Evolutionary conservation across 2,329 filamentous ascomycete species (phyloP), one percentile per base, ranked within the genome.

Genomic region (Fusarium solani-melongenae): DNA sequence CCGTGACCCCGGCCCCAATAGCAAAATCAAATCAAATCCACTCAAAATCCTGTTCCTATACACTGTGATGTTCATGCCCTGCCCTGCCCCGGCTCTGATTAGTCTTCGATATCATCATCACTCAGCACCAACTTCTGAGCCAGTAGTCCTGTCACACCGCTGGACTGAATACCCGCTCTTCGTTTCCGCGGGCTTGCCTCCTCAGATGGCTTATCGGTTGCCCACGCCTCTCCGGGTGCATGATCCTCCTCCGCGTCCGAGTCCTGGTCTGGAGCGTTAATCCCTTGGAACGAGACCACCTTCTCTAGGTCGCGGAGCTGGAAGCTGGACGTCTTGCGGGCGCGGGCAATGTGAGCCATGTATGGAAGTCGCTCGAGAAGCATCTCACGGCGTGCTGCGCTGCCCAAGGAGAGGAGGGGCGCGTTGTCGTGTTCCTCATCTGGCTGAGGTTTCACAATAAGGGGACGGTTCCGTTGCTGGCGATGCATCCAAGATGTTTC

Each of bases 331-430:
- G 73, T 80, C 73, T 83, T 84, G 72, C 83, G 79, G 34, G 82
- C 79, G 17, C 87, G 84, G 3, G 84, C 82, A 78, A 98, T 93
- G 59, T 90, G 88, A 2, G 92, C 87, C 86, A 96, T 91, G 81
- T 97, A 98, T 0, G 96, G 96, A 1, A 99, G 87, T 10, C 94
- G 91, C 73, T 98, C 94, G 27, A 98, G 88, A 0, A 98, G 83
- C 85, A 96, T 88, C 81, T 96, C 94, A 46, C 88, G 88, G 38
- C 91, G 91, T 5, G 92, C 91, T 5, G 92, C 90, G 70, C 86
- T 91, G 49, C 92, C 91, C 2, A 92, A 86, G 1, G 90, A 89
- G 17, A 92, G 84, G 1, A 89, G 81, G 1, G 87, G 86, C 1
- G 81, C 62, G 2, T 79, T 64, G 0, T 78, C 66, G 17, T 77